Percentiles rank a stretch among this genome's conserved stretches.
Evolutionary conservation across 768 basidiomycete species (phyloP).

Genomic region (Psilocybe cubensis): DNA sequence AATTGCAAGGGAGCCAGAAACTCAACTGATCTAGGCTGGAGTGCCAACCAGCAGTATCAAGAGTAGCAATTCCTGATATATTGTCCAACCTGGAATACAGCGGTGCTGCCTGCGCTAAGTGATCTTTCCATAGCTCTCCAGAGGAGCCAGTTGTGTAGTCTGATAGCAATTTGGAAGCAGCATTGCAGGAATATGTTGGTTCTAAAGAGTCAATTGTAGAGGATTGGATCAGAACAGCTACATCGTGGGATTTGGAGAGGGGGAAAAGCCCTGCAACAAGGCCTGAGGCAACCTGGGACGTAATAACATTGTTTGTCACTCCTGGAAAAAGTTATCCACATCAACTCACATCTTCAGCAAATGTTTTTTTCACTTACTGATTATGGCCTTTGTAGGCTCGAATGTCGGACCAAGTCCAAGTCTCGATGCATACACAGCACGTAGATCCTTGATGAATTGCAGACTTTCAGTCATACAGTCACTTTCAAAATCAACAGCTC

Average conservation of each 20-base stretch:
- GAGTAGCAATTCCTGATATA: slow-evolving; percentile 42
- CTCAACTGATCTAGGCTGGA: slow-evolving; percentile 52
- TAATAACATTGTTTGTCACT: slow-evolving; percentile 56
- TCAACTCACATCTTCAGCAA: neutral
- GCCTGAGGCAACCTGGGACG: slow-evolving; percentile 54
- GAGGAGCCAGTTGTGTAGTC: slow-evolving; percentile 41
- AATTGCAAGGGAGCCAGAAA: too few relatives aligned
- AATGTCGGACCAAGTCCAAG: slow-evolving; percentile 37
- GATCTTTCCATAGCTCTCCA: slow-evolving; percentile 43
- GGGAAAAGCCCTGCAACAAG: slow-evolving; percentile 51
- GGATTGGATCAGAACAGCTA: slow-evolving; percentile 42
- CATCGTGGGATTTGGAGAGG: slow-evolving; percentile 24
- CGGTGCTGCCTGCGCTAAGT: slow-evolving; percentile 39
- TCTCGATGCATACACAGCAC: slow-evolving; percentile 44
- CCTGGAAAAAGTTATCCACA: slow-evolving; percentile 25
- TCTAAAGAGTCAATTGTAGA: slow-evolving; percentile 50
- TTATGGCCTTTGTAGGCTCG: slow-evolving; percentile 34
- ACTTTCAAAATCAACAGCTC: too few relatives aligned
- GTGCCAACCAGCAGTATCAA: slow-evolving; percentile 52
- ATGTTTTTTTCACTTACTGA: slow-evolving; percentile 34
- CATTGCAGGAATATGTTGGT: slow-evolving; percentile 46
- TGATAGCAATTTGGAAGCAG: slow-evolving; percentile 34
- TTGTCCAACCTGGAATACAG: slow-evolving; percentile 45
- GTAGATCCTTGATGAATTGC: slow-evolving; percentile 45
- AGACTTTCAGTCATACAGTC: too few relatives aligned